Evolutionary conservation across 306 rosid species (phyloP).

Genomic region (Lathyrus aphaca): DNA sequence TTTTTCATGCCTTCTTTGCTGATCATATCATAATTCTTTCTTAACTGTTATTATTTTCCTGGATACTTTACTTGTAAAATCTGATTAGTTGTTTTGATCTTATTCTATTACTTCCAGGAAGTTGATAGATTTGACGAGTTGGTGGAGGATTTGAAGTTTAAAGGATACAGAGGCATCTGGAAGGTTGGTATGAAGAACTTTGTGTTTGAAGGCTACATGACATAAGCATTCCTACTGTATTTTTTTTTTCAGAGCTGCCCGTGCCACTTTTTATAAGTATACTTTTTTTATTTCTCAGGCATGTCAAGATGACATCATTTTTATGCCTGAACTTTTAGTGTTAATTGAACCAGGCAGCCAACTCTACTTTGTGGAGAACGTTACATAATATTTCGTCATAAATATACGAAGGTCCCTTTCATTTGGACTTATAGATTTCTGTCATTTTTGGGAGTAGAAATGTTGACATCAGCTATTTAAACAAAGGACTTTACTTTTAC

Average conservation of each 20-base stretch:
- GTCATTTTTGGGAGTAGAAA: conserved; percentile 27
- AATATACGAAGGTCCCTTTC: conserved; percentile 3
- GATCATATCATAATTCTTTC: conserved; percentile 1
- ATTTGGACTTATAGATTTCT: conserved; percentile 15
- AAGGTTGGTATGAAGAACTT: conserved; percentile 61
- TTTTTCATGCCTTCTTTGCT: neutral
- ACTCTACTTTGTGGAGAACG: neutral
- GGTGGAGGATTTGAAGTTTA: conserved; percentile 65
- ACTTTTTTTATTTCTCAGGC: conserved; percentile 8
- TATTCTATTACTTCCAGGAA: conserved; percentile 63
- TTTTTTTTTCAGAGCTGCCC: conserved; percentile 21
- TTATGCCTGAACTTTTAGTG: neutral
- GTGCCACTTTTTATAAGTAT: conserved; percentile 21
- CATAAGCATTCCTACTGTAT: conserved; percentile 26
- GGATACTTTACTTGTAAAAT: conserved; percentile 13
- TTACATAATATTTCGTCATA: neutral
- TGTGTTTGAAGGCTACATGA: conserved; percentile 27
- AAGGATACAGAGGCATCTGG: conserved; percentile 86
- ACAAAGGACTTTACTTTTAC: conserved; percentile 20
- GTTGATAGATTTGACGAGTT: conserved; percentile 83
- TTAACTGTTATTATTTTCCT: conserved; percentile 13
- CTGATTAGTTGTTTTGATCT: conserved; percentile 33
- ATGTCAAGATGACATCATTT: neutral
- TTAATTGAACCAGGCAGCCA: neutral
- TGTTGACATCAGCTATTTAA: conserved; percentile 29